Evolutionary conservation across 2,329 filamentous ascomycete genomes (phyloP).

Genomic region (Botrytis sinoallii): DNA sequence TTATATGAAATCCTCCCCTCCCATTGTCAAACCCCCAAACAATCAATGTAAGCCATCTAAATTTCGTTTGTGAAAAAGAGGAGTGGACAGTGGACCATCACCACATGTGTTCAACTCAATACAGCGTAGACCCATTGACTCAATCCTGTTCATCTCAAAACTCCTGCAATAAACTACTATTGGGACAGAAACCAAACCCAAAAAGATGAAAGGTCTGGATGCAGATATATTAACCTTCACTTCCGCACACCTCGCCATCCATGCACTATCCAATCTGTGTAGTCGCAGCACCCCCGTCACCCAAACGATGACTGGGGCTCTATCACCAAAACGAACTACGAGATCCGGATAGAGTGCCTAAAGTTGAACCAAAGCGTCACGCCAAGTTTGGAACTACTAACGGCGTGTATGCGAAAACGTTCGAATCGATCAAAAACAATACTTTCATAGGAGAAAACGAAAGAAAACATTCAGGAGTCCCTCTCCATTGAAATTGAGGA

Average conservation of each 20-base stretch:
- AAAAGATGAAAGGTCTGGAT: neutral
- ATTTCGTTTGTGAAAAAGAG: neutral
- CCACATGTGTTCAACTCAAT: neutral
- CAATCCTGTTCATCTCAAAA: conserved; percentile 12
- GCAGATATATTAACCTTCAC: conserved; percentile 7
- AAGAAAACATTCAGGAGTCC: neutral
- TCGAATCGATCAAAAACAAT: neutral
- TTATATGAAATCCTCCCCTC: conserved; percentile 4
- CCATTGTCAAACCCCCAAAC: neutral
- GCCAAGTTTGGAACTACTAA: neutral
- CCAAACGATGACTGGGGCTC: neutral
- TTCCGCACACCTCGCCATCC: neutral
- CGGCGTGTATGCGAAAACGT: neutral
- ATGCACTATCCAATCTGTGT: neutral
- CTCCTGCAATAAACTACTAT: neutral
- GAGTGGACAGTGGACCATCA: neutral
- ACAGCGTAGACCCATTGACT: neutral
- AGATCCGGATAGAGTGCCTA: neutral
- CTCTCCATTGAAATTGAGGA: neutral
- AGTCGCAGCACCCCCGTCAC: neutral
- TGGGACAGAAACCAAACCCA: neutral
- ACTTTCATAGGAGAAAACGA: neutral
- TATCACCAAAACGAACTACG: neutral
- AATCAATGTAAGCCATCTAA: neutral
- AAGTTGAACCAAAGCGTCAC: neutral